A percentile compares a stretch with the other conserved stretches of the same genome.
Conservation (phyloP, 208 protist species). For the Leishmania arabica region DNA sequence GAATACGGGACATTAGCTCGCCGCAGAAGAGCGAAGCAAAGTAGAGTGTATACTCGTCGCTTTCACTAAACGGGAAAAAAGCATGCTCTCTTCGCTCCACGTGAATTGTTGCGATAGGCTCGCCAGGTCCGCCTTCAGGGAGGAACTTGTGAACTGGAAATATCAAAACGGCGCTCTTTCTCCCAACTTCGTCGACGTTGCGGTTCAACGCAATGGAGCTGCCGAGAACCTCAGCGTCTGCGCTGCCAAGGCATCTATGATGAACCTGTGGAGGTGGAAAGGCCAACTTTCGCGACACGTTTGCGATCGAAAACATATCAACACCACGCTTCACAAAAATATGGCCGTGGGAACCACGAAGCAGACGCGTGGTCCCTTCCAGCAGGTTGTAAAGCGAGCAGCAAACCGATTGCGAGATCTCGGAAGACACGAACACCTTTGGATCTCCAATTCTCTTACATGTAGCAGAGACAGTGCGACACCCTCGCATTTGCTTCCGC, state of each 20-base stretch:
- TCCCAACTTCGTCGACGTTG: slow-evolving; percentile 39
- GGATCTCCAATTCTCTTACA: not conserved
- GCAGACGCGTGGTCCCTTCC: slow-evolving; percentile 52
- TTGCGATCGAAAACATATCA: slow-evolving; percentile 86
- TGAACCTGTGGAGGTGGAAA: slow-evolving; percentile 82
- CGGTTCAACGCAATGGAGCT: slow-evolving; percentile 88
- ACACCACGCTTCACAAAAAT: slow-evolving; percentile 78
- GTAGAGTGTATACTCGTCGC: slow-evolving; percentile 69
- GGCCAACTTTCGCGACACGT: slow-evolving; percentile 61
- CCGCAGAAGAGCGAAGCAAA: slow-evolving; percentile 66
- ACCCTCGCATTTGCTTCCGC: not conserved
- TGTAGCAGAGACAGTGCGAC: not conserved
- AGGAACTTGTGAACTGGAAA: slow-evolving; percentile 66
- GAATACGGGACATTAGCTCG: slow-evolving; percentile 75
- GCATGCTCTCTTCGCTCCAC: slow-evolving; percentile 68
- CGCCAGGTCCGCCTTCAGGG: not conserved
- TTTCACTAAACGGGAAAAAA: slow-evolving; percentile 49
- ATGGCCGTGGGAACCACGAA: slow-evolving; percentile 58
- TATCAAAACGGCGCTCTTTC: slow-evolving; percentile 54
- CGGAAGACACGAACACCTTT: slow-evolving; percentile 55
- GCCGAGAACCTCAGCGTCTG: slow-evolving; percentile 77
- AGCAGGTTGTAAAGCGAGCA: slow-evolving; percentile 83
- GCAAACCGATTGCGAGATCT: slow-evolving; percentile 62
- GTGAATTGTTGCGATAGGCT: slow-evolving; percentile 62
- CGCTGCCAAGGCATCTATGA: slow-evolving; percentile 67